Evolutionary conservation across 2,329 filamentous ascomycete species (phyloP), one percentile per base, ranked within the genome.

Genomic region (Fusarium pseudograminearum): DNA sequence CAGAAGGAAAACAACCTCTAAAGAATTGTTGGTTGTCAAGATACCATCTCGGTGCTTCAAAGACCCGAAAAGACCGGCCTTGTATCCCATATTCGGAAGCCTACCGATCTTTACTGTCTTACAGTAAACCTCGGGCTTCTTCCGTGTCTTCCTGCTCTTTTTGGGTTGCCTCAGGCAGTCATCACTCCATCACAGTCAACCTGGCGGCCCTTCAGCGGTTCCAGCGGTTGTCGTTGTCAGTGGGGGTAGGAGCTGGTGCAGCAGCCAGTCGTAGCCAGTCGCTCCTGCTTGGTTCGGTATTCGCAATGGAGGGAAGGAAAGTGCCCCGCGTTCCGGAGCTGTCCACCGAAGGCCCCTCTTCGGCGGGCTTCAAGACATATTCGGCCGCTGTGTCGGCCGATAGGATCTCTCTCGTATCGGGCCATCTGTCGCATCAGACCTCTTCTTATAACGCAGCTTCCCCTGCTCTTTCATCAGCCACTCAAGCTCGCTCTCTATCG

Each of bases 291-390:
- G 70, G 73, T 76, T 77, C 74, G 74, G 74, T 73, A 42, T 48
- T 50, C 50, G 30, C 42, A 53, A 70, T 74, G 67, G 73, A 74
- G 67, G 68, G 68, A 64, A 70, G 67, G 45, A 70, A 61, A 33
- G 55, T 69, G 71, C 73, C 77, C 77, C 77, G 74, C 76, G 76
- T 64, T 40, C 69, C 70, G 63, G 70, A 73, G 60, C 65, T 65
- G 64, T 73, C 73, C 73, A 68, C 72, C 64, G 70, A 72, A 67
- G 73, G 73, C 77, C 73, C 76, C 77, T 77, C 76, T 56, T 65
- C 72, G 54, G 61, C 65, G 54, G 63, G 68, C 64, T 69, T 70
- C 70, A 69, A 55, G 52, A 70, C 68, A 41, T 58, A 65, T 69
- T 67, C 74, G 61, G 72, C 63, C 70, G 66, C 69, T 63, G 52